phyloP scores from a whole-genome alignment of 257 asterid species.

The Fraxinus americana region DNA sequence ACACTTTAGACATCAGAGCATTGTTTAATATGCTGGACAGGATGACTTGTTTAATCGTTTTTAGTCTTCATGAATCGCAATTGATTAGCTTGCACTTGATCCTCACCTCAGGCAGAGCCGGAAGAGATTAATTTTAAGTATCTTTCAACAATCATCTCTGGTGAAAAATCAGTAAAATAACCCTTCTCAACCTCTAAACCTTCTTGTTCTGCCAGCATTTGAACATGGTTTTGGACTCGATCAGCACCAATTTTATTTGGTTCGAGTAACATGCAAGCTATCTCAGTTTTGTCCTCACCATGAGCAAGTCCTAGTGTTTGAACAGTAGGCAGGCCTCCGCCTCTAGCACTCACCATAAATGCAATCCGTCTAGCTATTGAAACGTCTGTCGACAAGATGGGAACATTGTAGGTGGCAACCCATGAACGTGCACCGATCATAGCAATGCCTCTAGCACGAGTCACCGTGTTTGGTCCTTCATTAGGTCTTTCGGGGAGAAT shows the following conservation, averaged over 20 bases:
- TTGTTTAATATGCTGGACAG: too few relatives aligned
- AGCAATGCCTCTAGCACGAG: slow-evolving; percentile 48
- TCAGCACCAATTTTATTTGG: slow-evolving; percentile 68
- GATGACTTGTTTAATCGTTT: too few relatives aligned
- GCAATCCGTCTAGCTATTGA: slow-evolving; percentile 58
- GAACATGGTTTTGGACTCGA: slow-evolving; percentile 60
- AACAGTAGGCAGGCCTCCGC: slow-evolving; percentile 69
- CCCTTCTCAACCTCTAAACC: slow-evolving; percentile 66
- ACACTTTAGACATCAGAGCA: too few relatives aligned
- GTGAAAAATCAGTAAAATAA: slow-evolving; percentile 64
- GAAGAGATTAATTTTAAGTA: slow-evolving; percentile 47
- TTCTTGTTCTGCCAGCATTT: slow-evolving; percentile 60
- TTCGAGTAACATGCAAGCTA: slow-evolving; percentile 61
- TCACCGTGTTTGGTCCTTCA: slow-evolving; percentile 55
- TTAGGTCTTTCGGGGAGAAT: slow-evolving; percentile 45
- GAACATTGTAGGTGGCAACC: slow-evolving; percentile 67
- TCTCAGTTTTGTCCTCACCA: slow-evolving; percentile 67
- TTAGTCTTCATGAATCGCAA: neutral
- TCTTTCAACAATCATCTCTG: slow-evolving; percentile 58
- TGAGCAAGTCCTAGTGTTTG: slow-evolving; percentile 67
- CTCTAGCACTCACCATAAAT: slow-evolving; percentile 61
- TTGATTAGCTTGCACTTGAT: neutral
- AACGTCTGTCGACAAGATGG: slow-evolving; percentile 62
- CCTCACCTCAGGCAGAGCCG: slow-evolving; percentile 34
- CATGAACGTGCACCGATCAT: slow-evolving; percentile 66